Conservation (phyloP, 176 grass and related monocot genomes). For the Avena eriantha region DNA sequence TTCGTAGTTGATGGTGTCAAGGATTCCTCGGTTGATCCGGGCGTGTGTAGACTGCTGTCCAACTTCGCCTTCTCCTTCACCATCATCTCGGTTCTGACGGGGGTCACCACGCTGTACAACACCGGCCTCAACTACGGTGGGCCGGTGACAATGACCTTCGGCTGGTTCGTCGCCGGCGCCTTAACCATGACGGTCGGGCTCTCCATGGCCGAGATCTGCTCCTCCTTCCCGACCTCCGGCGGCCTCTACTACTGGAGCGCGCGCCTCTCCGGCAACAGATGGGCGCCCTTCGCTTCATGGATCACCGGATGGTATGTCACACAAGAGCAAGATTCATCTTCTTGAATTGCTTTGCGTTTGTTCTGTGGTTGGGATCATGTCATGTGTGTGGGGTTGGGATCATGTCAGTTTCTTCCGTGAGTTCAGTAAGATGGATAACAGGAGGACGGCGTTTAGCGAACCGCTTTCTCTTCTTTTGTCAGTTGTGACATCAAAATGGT, state of each 20-base stretch:
- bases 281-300: constrained; percentile 92
- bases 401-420: background rate
- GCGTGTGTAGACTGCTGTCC: constrained; percentile 59
- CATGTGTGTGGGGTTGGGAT: constrained; percentile 2
- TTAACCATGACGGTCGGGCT: constrained; percentile 81
- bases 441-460: background rate
- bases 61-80: constrained; percentile 97
- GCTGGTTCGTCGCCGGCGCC: constrained; percentile 80
- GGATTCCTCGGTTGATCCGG: background rate
- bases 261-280: constrained; percentile 65
- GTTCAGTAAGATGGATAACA: background rate
- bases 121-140: constrained; percentile 78
- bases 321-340: background rate
- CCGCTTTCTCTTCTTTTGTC: background rate
- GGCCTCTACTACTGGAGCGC: constrained; percentile 97
- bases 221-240: constrained; percentile 91
- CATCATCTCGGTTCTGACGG: constrained; percentile 94
- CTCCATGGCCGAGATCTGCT: constrained; percentile 97
- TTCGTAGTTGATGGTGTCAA: background rate
- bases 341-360: background rate
- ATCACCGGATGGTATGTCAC: constrained; percentile 82
- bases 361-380: background rate
- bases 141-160: constrained; percentile 75
- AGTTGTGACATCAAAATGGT: background rate
- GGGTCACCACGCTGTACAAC: constrained; percentile 90